Evolutionary conservation across 2,329 filamentous ascomycete genomes (phyloP), one percentile per base, ranked within the genome.

Genomic region (Aspergillus spinulosporus): DNA sequence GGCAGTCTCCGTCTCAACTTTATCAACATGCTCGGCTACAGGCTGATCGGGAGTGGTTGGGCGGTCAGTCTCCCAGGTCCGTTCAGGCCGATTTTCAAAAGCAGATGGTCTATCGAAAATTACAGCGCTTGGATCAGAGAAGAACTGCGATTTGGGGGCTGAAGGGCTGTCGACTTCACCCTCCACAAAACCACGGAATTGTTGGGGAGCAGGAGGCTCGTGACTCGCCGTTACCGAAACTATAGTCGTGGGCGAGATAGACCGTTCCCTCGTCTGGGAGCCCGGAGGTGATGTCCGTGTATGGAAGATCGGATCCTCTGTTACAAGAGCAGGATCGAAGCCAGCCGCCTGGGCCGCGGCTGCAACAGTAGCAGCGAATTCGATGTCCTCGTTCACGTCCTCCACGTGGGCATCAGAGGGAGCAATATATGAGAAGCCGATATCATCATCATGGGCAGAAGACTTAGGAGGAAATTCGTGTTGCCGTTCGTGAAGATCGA

Each of bases 271-370:
- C 59, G 82, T 81, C 61, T 84, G 81, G 3, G 84, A 82, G 3
- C 82, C 82, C 3, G 85, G 84, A 5, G 86, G 84, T 1, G 86
- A 88, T 52, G 84, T 81, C 29, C 87, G 84, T 49, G 79, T 80
- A 61, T 83, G 83, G 65, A 86, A 90, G 1, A 72, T 76, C 0
- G 84, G 82, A 62, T 90, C 81, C 45, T 89, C 78, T 36, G 88
- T 86, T 45, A 90, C 84, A 56, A 90, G 84, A 42, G 88, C 82
- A 3, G 86, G 84, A 64, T 89, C 82, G 60, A 91, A 90, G 0
- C 88, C 88, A 45, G 85, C 83, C n/a, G 85, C 82, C 66, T 86
- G 76, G 48, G 89, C 77, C 1, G 85, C 87, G 47, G 87, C 88
- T 56, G 87, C 87, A 46, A 90, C 73, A 2, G 83, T 84, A 29